Base-by-base conservation (phyloP, 73 alveolate species). In the Paramecium biaurelia region DNA sequence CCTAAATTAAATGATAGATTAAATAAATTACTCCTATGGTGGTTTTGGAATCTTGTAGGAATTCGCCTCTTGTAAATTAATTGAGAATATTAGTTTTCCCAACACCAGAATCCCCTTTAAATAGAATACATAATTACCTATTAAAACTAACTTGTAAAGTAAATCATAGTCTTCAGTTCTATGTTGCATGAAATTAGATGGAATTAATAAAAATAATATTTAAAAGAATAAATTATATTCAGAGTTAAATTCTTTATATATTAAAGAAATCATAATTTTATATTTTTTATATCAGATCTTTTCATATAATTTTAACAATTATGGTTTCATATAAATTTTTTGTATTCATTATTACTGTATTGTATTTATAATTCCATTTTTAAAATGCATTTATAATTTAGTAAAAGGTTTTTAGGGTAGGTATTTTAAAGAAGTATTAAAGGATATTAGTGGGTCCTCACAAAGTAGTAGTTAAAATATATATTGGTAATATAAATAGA, bases 21-120 rank as follows among this genome's bases (percentile, higher is more conserved):
- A 87, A 94, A 93, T 85, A 95, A 57, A 95, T 35, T 58, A 85
- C 93, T 58, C 93, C 93, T n/a, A 85, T 57, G 2, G 93, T 85
- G 9, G 92, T 43, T 85, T 79, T 79, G 32, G 90, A 43, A 24
- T 79, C 90, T 30, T 41, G n/a, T 3, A 41, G 15, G 32, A 43
- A 79, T 43, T 79, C 90, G 23, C 74, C 43, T 41, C 74, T 41
- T 79, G 74, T 47, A 79, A 79, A 79, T 47, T 47, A 43, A 79
- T 79, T 79, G 32, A 79, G 45, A 30, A 79, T 43, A 18, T 79
- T 79, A 10, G 90, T 79, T 34, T 79, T 79, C 18, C 87, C 96
- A n/a, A 92, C 96, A 2, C 94, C 94, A 18, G 96, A 93, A 70
- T 93, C 96, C 21, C 96, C 96, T 92, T 43, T 57, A 5, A 20